These are phyloP conservation scores for Acanthamoeba quina DNA, from an alignment of 208 protist genomes.

Conservation along the genomic window DNA sequence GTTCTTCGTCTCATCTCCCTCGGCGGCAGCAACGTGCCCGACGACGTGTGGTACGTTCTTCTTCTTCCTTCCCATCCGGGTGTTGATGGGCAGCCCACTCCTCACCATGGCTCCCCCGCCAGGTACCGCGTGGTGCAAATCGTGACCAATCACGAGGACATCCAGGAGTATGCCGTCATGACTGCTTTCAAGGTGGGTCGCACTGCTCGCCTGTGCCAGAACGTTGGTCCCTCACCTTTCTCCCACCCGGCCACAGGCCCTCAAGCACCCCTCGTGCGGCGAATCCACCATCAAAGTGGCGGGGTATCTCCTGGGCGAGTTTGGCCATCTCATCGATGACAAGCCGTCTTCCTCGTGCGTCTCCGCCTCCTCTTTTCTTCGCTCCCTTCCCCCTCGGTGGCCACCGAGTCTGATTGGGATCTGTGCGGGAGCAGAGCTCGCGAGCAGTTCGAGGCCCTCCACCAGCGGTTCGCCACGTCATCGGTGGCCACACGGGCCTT, in stretches of 20 bases:
- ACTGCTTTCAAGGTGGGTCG: constrained; percentile 79
- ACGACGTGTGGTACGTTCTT: constrained; percentile 93
- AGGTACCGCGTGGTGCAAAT: constrained; percentile 96
- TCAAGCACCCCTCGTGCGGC: constrained; percentile 74
- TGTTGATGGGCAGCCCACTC: neutral
- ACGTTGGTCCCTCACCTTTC: neutral
- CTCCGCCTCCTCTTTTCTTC: neutral
- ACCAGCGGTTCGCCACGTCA: constrained; percentile 89
- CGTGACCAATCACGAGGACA: constrained; percentile 96
- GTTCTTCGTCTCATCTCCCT: constrained; percentile 96
- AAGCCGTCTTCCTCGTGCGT: constrained; percentile 90
- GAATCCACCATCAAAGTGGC: constrained; percentile 87
- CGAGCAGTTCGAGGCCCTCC: constrained; percentile 93
- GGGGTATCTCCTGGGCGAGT: constrained; percentile 97
- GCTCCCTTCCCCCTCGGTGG: neutral
- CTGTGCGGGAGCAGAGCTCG: constrained; percentile 44
- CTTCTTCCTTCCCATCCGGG: neutral
- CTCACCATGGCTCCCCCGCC: neutral
- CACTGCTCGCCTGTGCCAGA: too few relatives aligned
- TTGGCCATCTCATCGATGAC: constrained; percentile 97
- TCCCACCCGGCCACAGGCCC: constrained; percentile 19
- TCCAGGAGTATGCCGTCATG: constrained; percentile 97
- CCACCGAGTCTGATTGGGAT: neutral
- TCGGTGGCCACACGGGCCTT: constrained; percentile 91
- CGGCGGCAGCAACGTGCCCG: constrained; percentile 96